Evolutionary conservation across 495 filamentous ascomycete genomes (phyloP).

Genomic region (Filosporella fistucella): DNA sequence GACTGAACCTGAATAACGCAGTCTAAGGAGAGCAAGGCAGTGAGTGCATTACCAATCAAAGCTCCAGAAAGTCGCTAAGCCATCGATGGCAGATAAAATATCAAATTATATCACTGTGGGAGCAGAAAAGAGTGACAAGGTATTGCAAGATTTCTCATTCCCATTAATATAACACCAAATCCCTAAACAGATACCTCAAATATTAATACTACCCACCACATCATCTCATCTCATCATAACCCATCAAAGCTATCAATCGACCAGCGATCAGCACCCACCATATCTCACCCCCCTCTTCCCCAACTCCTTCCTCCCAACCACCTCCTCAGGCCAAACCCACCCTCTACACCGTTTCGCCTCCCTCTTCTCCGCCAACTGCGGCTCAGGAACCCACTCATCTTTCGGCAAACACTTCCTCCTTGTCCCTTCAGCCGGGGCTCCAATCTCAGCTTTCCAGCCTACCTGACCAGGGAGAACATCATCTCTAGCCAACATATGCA

Average conservation of each 20-base stretch:
- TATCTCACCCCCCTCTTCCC: slow-evolving; percentile 52
- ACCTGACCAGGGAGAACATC: slow-evolving; percentile 61
- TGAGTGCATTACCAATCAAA: too few relatives aligned
- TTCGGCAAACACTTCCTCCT: slow-evolving; percentile 64
- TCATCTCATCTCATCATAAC: background rate
- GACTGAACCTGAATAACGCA: too few relatives aligned
- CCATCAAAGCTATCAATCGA: background rate
- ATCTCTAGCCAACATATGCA: slow-evolving; percentile 82
- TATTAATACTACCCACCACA: background rate
- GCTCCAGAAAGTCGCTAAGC: too few relatives aligned
- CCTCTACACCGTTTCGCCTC: slow-evolving; percentile 78
- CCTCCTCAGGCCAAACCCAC: slow-evolving; percentile 80
- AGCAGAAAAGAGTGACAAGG: too few relatives aligned
- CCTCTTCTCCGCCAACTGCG: slow-evolving; percentile 74
- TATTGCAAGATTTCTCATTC: too few relatives aligned
- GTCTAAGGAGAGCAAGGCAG: too few relatives aligned
- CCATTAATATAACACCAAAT: too few relatives aligned
- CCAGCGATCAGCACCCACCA: slow-evolving; percentile 20
- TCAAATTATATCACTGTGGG: too few relatives aligned
- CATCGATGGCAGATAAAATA: too few relatives aligned
- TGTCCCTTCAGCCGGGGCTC: slow-evolving; percentile 72
- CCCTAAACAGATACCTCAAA: too few relatives aligned
- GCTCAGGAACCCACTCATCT: slow-evolving; percentile 85
- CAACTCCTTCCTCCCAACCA: slow-evolving; percentile 49
- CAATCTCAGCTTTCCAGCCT: slow-evolving; percentile 71